Base-by-base conservation (phyloP, 768 basidiomycete species). In the Boletellus sp. region DNA sequence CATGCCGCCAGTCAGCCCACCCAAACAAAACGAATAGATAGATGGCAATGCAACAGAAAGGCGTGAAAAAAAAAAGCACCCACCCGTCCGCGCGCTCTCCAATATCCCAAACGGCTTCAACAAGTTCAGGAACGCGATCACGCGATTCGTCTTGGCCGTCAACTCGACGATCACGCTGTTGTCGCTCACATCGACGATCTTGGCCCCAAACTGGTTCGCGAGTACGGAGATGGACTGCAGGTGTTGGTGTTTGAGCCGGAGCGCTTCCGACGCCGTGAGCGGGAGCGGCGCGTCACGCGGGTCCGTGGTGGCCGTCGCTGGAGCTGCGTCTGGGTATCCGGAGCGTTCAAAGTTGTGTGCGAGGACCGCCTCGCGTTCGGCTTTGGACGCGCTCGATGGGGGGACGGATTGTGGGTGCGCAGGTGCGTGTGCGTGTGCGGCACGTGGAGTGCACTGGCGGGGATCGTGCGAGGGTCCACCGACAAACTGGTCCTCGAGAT, bases 21-120 rank as follows among this genome's bases (percentile, higher is more conserved):
- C 6, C 19, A 11, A 6, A 4, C 15, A 22, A 44, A n/a, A n/a
- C n/a, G n/a, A n/a, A n/a, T n/a, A n/a, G n/a, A n/a, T n/a, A n/a
- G n/a, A n/a, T n/a, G n/a, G n/a, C n/a, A n/a, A n/a, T n/a, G n/a
- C n/a, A n/a, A n/a, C 4, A 17, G 20, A 37, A 37, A 32, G 11
- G 16, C 16, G 10, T 19, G 15, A 15, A 31, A 23, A 35, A 6
- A 17, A 24, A 23, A 32, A 46, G 26, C 10, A 74, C 81, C 50
- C 53, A 94, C 94, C 95, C 31, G 93, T 94, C 48, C 96, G 75
- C 19, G 96, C 94, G 24, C 92, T 87, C 73, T 99, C 96, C 46
- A 99, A 78, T 47, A 99, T 83, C 33, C 96, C 96, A 58, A 94
- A 99, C 9, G 95, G 94, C 66, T 94, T 88, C 59, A 98, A 72